Conservation (phyloP, 805 yeast genomes). For the Candida qinlingensis region DNA sequence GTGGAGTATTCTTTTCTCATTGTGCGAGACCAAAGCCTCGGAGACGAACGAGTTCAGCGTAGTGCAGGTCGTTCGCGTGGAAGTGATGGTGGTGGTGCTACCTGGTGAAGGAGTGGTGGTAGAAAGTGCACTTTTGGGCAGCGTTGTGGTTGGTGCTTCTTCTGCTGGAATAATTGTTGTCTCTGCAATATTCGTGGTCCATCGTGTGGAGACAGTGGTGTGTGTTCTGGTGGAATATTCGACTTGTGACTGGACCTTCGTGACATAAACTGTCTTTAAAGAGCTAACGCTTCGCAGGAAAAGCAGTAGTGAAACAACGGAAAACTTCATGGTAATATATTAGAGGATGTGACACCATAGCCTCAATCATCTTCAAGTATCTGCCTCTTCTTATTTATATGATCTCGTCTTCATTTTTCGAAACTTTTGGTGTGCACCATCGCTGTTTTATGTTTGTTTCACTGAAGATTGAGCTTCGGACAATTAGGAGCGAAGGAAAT, state of each 20-base stretch:
- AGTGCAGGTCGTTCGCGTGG: constrained; percentile 11
- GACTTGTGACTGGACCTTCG: constrained; percentile 4
- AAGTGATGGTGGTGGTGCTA: constrained; percentile 15
- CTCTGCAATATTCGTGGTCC: constrained; percentile 5
- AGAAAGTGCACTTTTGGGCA: neutral
- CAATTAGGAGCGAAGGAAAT: no score
- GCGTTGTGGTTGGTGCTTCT: no score
- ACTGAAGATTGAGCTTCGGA: no score
- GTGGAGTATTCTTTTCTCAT: constrained; percentile 50
- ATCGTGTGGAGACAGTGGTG: constrained; percentile 3
- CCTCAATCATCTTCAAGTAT: no score
- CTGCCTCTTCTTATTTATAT: no score
- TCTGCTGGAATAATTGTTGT: neutral
- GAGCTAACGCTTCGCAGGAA: neutral
- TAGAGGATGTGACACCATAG: no score
- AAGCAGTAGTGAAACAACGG: neutral
- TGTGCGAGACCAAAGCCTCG: constrained; percentile 37
- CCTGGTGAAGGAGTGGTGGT: constrained; percentile 6
- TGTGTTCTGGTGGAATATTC: neutral
- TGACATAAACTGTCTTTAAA: neutral
- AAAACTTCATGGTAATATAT: no score
- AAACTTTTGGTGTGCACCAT: no score
- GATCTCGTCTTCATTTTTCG: neutral
- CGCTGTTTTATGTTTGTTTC: neutral
- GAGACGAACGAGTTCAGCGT: constrained; percentile 8